Base-by-base conservation (phyloP, 2,329 filamentous ascomycete genomes). In the Didymella segeticola region DNA sequence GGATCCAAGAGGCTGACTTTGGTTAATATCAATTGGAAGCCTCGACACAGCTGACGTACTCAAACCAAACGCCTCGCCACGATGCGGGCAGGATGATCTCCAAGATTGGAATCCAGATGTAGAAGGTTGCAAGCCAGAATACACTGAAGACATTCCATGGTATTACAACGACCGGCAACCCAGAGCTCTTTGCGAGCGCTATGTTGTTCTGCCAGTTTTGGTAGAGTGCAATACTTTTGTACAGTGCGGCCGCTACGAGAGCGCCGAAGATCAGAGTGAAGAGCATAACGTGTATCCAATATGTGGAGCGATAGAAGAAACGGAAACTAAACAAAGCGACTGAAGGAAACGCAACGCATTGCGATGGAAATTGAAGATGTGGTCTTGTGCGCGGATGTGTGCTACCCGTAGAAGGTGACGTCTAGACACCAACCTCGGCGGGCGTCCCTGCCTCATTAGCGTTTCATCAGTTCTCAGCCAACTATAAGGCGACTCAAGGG, bases 41-140 rank as follows among this genome's bases (percentile, higher is more conserved):
- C 14, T 9, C 3, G n/a, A 29, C 33, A 30, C 31, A 29, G n/a
- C 15, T 11, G 11, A 66, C 85, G 61, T 78, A 89, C 86, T 82
- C 79, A 37, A 88, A 69, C 82, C 86, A 86, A 45, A 78, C 64
- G 48, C 85, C 78, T 75, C 82, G 86, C 72, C 78, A 82, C 14
- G 78, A 75, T 36, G 74, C 74, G 0, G 87, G 87, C 7, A 66
- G 9, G 0, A 89, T 74, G 12, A 72, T 65, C 52, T 78, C 79
- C 60, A 89, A 77, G 12, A 88, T 51, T 2, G 83, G 82, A 10
- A 85, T 64, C 81, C 80, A 86, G 33, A 86, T 56, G 43, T 71
- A 71, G 60, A 80, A 77, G 2, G 82, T 82, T 22, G 86, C 63
- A 49, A 87, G 78, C 83, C 86, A 89, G 19, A 79, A 64, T 14